These are phyloP conservation scores for Glycyrrhiza uralensis DNA, from an alignment of 306 rosid species.

Conservation along the genomic window DNA sequence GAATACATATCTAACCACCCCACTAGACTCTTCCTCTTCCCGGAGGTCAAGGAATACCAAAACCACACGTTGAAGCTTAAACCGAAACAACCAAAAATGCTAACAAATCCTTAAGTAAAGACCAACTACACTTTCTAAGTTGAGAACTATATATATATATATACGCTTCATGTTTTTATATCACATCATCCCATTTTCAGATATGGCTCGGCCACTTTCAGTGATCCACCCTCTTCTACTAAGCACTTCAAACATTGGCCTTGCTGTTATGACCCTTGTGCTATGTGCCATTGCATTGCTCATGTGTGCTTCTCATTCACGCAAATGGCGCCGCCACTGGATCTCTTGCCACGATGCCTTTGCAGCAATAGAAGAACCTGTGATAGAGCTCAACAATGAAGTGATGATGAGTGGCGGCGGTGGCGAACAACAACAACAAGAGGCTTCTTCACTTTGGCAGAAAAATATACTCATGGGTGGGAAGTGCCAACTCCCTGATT, in stretches of 20 bases:
- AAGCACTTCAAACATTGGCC: slow-evolving; percentile 38
- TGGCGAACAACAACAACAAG: slow-evolving; percentile 34
- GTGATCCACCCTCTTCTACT: slow-evolving; percentile 19
- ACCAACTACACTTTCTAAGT: slow-evolving; percentile 43
- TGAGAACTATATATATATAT: not conserved
- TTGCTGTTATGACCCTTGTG: slow-evolving; percentile 46
- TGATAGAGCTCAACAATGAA: slow-evolving; percentile 43
- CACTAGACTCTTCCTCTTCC: not conserved
- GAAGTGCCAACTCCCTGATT: slow-evolving; percentile 86
- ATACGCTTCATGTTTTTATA: slow-evolving; percentile 18
- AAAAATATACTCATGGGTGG: slow-evolving; percentile 95
- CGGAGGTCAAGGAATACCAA: slow-evolving; percentile 37
- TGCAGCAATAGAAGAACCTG: slow-evolving; percentile 47
- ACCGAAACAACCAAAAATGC: slow-evolving; percentile 15
- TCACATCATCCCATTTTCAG: slow-evolving; percentile 21
- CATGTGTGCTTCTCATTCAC: slow-evolving; percentile 81
- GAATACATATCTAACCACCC: slow-evolving; percentile 11
- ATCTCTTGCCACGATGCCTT: slow-evolving; percentile 36
- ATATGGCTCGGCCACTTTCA: slow-evolving; percentile 67
- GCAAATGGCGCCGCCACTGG: slow-evolving; percentile 50
- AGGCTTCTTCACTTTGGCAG: slow-evolving; percentile 64
- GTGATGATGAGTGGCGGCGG: slow-evolving; percentile 20
- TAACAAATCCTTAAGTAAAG: slow-evolving; percentile 53
- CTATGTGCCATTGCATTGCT: slow-evolving; percentile 58
- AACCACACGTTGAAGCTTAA: slow-evolving; percentile 34